Evolutionary conservation across 345 rosid species (phyloP).

Genomic region (Eucalyptus marginata): DNA sequence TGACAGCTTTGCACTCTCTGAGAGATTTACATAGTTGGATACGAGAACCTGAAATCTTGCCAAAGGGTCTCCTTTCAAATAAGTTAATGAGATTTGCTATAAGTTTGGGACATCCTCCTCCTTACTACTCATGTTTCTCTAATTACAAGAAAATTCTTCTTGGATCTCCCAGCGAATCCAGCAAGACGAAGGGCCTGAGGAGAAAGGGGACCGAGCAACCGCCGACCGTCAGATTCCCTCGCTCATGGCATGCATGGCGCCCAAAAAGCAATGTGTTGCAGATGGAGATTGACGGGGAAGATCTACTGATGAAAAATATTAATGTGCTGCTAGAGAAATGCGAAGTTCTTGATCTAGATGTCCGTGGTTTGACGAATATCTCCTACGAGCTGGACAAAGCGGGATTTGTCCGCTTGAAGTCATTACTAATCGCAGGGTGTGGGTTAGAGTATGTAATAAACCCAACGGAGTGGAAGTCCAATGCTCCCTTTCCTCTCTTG

Average conservation of each 20-base stretch:
- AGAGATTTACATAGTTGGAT: fast-evolving
- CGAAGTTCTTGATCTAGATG: fast-evolving
- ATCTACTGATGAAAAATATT: neutral
- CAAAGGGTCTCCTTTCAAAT: neutral
- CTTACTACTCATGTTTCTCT: fast-evolving
- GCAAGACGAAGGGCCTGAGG: neutral
- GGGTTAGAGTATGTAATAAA: neutral
- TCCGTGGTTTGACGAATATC: fast-evolving
- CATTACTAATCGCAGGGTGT: fast-evolving
- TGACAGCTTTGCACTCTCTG: fast-evolving
- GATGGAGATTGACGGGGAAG: neutral
- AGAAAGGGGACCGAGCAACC: neutral
- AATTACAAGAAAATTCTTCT: fast-evolving
- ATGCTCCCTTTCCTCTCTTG: neutral
- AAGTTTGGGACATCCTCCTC: fast-evolving
- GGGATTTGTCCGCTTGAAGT: fast-evolving
- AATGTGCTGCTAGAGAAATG: neutral
- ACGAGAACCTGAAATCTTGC: neutral
- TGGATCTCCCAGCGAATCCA: fast-evolving
- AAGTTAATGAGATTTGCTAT: no score
- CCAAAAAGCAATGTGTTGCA: fast-evolving
- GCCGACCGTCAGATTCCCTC: fast-evolving
- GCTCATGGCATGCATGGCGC: fast-evolving
- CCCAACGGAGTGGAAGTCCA: fast-evolving
- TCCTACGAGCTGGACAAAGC: neutral